phyloP scores from a whole-genome alignment of 352 stramenopile species.

The Phytophthora constricta region DNA sequence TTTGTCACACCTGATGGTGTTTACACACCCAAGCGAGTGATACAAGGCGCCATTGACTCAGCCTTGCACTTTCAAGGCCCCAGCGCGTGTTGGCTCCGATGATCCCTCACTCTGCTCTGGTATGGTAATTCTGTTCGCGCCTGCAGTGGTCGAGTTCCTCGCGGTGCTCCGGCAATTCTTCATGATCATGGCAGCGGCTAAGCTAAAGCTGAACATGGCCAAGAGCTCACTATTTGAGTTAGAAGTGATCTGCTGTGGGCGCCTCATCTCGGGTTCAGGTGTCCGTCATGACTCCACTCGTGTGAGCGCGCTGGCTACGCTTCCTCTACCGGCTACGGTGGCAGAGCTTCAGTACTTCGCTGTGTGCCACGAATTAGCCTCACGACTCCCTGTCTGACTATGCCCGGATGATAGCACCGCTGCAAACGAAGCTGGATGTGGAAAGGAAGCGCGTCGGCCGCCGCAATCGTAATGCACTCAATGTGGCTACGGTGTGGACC shows the following conservation, averaged over 20 bases:
- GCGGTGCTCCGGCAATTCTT: slow-evolving; percentile 22
- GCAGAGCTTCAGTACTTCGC: slow-evolving; percentile 23
- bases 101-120: slow-evolving; percentile 6
- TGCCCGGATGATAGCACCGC: slow-evolving; percentile 7
- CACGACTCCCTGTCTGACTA: slow-evolving; percentile 19
- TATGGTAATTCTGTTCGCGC: slow-evolving; percentile 28
- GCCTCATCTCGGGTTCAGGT: slow-evolving; percentile 21
- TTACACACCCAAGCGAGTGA: slow-evolving; percentile 10
- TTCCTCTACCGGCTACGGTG: slow-evolving; percentile 5
- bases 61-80: slow-evolving; percentile 3
- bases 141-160: slow-evolving; percentile 10
- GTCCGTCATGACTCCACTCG: slow-evolving; percentile 18
- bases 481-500: not conserved
- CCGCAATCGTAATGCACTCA: slow-evolving; percentile 1
- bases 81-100: not conserved
- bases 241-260: slow-evolving; percentile 28
- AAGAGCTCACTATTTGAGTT: slow-evolving; percentile 26
- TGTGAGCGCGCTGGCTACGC: not conserved
- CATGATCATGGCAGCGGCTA: slow-evolving; percentile 1
- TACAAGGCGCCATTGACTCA: slow-evolving; percentile 4
- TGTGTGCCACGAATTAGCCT: slow-evolving; percentile 23
- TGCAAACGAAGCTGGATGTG: slow-evolving; percentile 6
- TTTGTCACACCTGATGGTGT: slow-evolving; percentile 29
- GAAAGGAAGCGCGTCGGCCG: not conserved
- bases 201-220: slow-evolving; percentile 22